phyloP scores from a whole-genome alignment of 257 asterid genomes.

The Fraxinus pennsylvanica region DNA sequence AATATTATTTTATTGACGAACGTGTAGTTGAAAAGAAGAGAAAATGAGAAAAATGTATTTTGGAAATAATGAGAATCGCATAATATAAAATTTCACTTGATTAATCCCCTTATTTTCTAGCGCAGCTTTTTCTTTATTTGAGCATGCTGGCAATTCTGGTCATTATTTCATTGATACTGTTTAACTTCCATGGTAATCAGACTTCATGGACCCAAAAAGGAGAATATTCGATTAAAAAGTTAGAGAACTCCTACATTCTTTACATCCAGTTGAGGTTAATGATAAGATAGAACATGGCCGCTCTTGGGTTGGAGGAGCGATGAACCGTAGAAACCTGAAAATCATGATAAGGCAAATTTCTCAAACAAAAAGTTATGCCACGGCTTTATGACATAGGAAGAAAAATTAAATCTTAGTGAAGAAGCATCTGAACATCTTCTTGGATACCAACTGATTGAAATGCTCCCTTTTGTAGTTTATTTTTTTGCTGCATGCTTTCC shows the following conservation, averaged over 20 bases:
- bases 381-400: no score
- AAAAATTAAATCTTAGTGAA: neutral
- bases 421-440: neutral
- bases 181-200: neutral
- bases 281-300: neutral
- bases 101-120: neutral
- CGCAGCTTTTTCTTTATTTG: neutral
- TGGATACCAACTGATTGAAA: neutral
- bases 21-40: no score
- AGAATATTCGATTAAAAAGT: neutral
- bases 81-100: neutral
- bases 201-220: neutral
- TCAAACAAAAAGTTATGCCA: neutral
- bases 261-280: neutral
- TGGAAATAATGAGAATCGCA: no score
- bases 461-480: neutral
- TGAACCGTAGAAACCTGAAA: neutral
- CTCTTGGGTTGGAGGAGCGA: neutral
- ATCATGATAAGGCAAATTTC: neutral
- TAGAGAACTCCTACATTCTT: neutral
- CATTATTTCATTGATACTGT: neutral
- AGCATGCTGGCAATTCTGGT: neutral
- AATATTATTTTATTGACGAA: no score
- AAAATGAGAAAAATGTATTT: no score
- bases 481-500: neutral